These are phyloP conservation scores for Syncephalastrum sp. DNA, from an alignment of 371 early-diverging fungal species.

Conservation along the genomic window DNA sequence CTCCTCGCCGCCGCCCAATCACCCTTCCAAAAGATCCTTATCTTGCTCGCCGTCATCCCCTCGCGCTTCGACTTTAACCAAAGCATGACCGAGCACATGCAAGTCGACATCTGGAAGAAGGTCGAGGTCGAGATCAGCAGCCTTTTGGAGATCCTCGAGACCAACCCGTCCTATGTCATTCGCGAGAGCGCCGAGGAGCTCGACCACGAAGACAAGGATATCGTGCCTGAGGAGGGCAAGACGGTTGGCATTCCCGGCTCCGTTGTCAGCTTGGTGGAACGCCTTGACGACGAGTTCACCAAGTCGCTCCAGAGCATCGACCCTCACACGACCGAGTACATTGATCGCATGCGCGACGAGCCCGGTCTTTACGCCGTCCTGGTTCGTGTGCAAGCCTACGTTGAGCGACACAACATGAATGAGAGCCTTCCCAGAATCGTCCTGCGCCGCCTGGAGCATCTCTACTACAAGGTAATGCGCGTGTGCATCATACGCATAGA, in stretches of 20 bases:
- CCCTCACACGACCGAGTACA: slow-evolving; percentile 95
- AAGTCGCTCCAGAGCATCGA: slow-evolving; percentile 94
- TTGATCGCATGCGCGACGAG: slow-evolving; percentile 92
- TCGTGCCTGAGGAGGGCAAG: slow-evolving; percentile 51
- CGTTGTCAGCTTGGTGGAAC: slow-evolving; percentile 86
- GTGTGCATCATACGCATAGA: background rate
- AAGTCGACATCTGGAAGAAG: slow-evolving; percentile 78
- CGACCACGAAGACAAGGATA: slow-evolving; percentile 71
- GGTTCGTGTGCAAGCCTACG: slow-evolving; percentile 85
- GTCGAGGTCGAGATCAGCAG: slow-evolving; percentile 70
- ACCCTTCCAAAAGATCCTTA: slow-evolving; percentile 82
- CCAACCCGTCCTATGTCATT: slow-evolving; percentile 57
- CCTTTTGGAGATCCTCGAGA: slow-evolving; percentile 76
- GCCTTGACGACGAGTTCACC: slow-evolving; percentile 96
- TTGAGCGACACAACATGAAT: slow-evolving; percentile 58
- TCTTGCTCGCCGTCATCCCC: slow-evolving; percentile 86
- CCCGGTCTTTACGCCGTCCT: slow-evolving; percentile 84
- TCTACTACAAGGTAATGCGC: slow-evolving; percentile 85
- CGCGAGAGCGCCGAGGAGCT: slow-evolving; percentile 66
- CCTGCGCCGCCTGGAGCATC: slow-evolving; percentile 90
- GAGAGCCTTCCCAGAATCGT: slow-evolving; percentile 70
- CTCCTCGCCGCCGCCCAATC: slow-evolving; percentile 69
- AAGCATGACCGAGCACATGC: slow-evolving; percentile 69
- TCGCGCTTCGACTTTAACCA: slow-evolving; percentile 86
- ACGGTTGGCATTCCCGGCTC: slow-evolving; percentile 77